Percentiles rank a stretch among this genome's conserved stretches.
Conservation (phyloP, 306 rosid genomes). For the Lathyrus oleraceus region DNA sequence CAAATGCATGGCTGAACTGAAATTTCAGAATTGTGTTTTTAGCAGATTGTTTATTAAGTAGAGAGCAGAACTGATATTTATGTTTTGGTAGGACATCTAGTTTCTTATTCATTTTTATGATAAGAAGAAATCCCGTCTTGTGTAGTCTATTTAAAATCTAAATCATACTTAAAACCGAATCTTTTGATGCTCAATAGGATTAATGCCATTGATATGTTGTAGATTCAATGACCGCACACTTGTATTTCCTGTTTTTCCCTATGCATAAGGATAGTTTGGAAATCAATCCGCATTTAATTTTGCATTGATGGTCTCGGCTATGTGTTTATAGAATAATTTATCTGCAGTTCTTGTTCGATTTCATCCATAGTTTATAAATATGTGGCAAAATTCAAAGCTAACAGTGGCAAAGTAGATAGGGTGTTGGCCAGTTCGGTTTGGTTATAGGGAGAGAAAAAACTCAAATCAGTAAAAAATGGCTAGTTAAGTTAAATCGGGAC, state of each 20-base stretch:
- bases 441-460: neutral
- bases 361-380: neutral
- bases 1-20: neutral
- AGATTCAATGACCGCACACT: neutral
- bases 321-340: neutral
- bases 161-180: too few relatives aligned
- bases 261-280: neutral
- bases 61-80: neutral
- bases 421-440: neutral
- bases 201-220: conserved; percentile 6
- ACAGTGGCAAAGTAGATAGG: neutral
- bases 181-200: conserved; percentile 11
- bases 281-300: neutral
- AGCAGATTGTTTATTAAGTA: neutral
- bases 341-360: neutral
- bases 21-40: neutral
- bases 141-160: too few relatives aligned
- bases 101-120: too few relatives aligned
- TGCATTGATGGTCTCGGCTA: neutral
- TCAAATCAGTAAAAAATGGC: neutral
- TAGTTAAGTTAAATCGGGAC: neutral
- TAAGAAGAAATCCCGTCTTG: too few relatives aligned
- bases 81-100: neutral
- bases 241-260: neutral
- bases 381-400: neutral